These are phyloP conservation scores for Physcomitrium patens DNA, from an alignment of 225 moss, liverwort and hornwort genomes.

Conservation along the genomic window DNA sequence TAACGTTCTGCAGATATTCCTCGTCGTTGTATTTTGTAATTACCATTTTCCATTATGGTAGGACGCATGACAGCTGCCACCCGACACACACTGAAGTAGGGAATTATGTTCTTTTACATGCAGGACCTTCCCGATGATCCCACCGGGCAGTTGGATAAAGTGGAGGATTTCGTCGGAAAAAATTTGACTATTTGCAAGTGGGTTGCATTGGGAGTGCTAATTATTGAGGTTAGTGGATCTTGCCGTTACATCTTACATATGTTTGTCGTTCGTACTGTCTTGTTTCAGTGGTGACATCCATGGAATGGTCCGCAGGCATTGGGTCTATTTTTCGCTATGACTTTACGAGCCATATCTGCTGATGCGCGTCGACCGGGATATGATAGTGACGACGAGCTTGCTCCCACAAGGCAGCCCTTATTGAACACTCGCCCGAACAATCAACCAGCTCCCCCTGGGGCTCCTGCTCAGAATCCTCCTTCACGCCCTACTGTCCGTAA, in stretches of 20 bases:
- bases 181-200: conserved; percentile 94
- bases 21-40: background rate
- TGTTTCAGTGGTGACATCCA: background rate
- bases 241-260: background rate
- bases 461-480: conserved; percentile 62
- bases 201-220: conserved; percentile 75
- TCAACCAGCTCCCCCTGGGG: conserved; percentile 62
- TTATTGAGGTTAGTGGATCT: conserved; percentile 63
- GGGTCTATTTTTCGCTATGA: conserved; percentile 79
- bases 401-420: conserved; percentile 59
- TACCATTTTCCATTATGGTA: background rate
- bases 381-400: conserved; percentile 83
- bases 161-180: conserved; percentile 65
- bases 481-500: conserved; percentile 58
- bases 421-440: conserved; percentile 68
- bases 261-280: background rate
- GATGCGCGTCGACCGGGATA: conserved; percentile 68
- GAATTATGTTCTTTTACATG: conserved; percentile 4
- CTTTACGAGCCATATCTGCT: conserved; percentile 66
- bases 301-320: conserved; percentile 59
- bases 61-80: background rate
- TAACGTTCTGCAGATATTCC: background rate
- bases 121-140: conserved; percentile 88
- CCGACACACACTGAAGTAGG: conserved; percentile 8
- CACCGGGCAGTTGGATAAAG: conserved; percentile 84